Base-by-base conservation (phyloP, 306 rosid species). In the Dalbergia cochinchinensis region DNA sequence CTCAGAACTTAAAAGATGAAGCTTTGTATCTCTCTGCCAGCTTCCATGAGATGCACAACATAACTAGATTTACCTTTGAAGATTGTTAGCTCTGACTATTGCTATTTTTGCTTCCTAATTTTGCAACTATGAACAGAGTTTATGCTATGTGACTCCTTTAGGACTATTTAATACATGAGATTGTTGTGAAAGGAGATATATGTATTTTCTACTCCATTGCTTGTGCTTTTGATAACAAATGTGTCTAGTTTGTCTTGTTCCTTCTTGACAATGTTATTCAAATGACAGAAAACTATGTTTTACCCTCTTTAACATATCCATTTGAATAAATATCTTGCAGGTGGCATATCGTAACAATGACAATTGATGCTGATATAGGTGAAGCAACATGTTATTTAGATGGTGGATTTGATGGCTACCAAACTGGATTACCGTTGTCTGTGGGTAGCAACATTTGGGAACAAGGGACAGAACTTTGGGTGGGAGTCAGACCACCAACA, bases 291-390 rank as follows among this genome's bases (percentile, higher is more conserved):
- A 72, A 16, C 47, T 60, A 20, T 20, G 19, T 26, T 35, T 13
- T 66, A 48, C 26, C 15, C 74, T 51, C 65, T 7, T 7, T 83
- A 11, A 71, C 64, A 11, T 79, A 76, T 61, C 59, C 60, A 63
- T 69, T 14, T 61, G 70, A 51, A 73, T 65, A 69, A 78, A 74
- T 82, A 31, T 72, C 63, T 84, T 90, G 82, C 96, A 96, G 99
- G 91, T 96, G 99, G 99, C 99, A 96, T 85, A 91, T 90, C 83
- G 93, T 96, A 39, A 90, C 99, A 39, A 91, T 96, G 98, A 91
- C 99, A 68, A 88, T 96, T 82, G 98, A 96, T 85, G 91, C 97
- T 69, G 94, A 91, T 83, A 83, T 86, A 84, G 98, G 99, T 34
- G 99, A 96, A 89, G 98, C 99, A 61, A 88, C 97, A 47, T 96